phyloP scores from a whole-genome alignment of 2,329 filamentous ascomycete species.

The Scytalidium lignicola region DNA sequence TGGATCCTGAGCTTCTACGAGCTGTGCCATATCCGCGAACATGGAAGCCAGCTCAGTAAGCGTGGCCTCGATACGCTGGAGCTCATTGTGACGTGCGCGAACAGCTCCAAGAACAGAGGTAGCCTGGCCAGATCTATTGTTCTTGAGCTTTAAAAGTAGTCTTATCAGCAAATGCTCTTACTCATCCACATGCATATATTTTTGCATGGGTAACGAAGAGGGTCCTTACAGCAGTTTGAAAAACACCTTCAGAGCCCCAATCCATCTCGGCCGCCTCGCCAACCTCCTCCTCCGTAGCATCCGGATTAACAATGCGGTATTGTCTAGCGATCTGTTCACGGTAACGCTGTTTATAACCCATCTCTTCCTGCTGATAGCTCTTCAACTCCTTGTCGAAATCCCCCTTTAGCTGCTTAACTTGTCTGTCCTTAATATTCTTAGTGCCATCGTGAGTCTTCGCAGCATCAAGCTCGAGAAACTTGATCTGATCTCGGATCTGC shows the following conservation, averaged over 20 bases:
- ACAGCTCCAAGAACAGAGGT: slow-evolving; percentile 71
- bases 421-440: slow-evolving; percentile 64
- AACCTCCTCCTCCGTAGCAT: slow-evolving; percentile 70
- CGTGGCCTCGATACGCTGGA: slow-evolving; percentile 73
- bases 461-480: slow-evolving; percentile 66
- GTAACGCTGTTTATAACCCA: slow-evolving; percentile 64
- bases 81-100: slow-evolving; percentile 76
- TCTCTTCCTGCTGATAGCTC: slow-evolving; percentile 67
- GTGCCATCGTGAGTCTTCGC: slow-evolving; percentile 55
- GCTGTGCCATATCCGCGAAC: slow-evolving; percentile 69
- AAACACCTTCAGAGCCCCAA: slow-evolving; percentile 75
- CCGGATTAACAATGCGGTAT: slow-evolving; percentile 76
- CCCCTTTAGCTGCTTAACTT: slow-evolving; percentile 67
- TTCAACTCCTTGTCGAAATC: slow-evolving; percentile 68
- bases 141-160: slow-evolving; percentile 53
- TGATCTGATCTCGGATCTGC: slow-evolving; percentile 75
- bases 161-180: slow-evolving; percentile 11
- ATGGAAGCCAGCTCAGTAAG: slow-evolving; percentile 64
- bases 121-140: slow-evolving; percentile 69
- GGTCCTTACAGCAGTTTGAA: slow-evolving; percentile 69
- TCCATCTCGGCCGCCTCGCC: slow-evolving; percentile 63
- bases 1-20: slow-evolving; percentile 67
- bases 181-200: not conserved
- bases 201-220: slow-evolving; percentile 1
- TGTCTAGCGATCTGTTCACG: slow-evolving; percentile 75